Evolutionary conservation across 1,284 basidiomycete species (phyloP).

Genomic region (Chalciporus sp.): DNA sequence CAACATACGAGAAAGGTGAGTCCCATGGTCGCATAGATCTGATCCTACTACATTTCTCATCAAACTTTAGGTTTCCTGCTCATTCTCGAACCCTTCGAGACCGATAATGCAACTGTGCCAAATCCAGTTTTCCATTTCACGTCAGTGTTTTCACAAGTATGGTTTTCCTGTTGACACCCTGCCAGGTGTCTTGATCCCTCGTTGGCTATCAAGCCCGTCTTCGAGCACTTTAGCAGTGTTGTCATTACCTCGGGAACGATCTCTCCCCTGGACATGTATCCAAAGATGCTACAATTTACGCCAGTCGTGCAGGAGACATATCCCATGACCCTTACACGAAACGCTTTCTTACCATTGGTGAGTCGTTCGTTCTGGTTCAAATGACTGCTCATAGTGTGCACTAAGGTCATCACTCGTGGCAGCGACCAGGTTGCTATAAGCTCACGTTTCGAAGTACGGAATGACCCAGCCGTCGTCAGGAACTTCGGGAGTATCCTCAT

Average conservation of each 20-base stretch:
- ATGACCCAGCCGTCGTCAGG: slow-evolving; percentile 97
- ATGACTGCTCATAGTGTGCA: not conserved
- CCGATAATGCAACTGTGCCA: slow-evolving; percentile 97
- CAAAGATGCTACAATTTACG: slow-evolving; percentile 98
- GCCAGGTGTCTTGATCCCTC: slow-evolving; percentile 94
- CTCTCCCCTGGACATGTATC: slow-evolving; percentile 99
- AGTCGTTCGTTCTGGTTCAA: slow-evolving; percentile 28
- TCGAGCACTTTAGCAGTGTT: slow-evolving; percentile 97
- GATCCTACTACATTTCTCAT: slow-evolving; percentile 1
- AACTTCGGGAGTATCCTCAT: slow-evolving; percentile 99
- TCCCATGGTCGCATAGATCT: not conserved
- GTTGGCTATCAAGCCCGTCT: slow-evolving; percentile 96
- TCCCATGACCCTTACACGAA: slow-evolving; percentile 96
- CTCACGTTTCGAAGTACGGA: slow-evolving; percentile 98
- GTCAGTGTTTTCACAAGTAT: slow-evolving; percentile 47
- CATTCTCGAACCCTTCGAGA: slow-evolving; percentile 98
- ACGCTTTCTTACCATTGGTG: slow-evolving; percentile 96
- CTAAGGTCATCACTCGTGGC: slow-evolving; percentile 94
- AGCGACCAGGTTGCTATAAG: slow-evolving; percentile 99
- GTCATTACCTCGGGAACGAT: slow-evolving; percentile 99
- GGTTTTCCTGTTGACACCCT: slow-evolving; percentile 11
- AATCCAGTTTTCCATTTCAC: slow-evolving; percentile 99
- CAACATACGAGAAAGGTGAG: slow-evolving; percentile 96
- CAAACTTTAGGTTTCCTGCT: slow-evolving; percentile 81
- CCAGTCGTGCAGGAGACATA: slow-evolving; percentile 98